Conservation (phyloP, 108 stramenopile species). For the Cyclotella cryptica region DNA sequence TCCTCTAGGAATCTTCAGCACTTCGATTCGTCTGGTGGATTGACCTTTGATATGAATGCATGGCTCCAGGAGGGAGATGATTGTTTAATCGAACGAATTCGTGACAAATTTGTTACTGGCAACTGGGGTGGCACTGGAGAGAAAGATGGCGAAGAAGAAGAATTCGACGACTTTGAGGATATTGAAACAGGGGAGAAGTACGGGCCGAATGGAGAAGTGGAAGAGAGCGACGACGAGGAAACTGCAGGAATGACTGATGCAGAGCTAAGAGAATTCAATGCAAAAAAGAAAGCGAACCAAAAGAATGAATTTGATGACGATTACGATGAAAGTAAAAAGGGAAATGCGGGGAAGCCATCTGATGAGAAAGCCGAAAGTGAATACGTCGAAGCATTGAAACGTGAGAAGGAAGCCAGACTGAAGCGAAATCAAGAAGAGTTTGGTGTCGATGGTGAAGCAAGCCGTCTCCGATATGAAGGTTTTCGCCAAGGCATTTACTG, state of each 20-base stretch:
- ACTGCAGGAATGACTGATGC: constrained; percentile 87
- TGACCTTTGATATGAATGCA: constrained; percentile 56
- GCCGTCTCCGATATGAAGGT: constrained; percentile 88
- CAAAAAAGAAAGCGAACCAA: constrained; percentile 77
- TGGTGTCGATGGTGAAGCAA: constrained; percentile 84
- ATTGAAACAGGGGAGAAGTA: constrained; percentile 90
- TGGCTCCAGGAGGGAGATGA: constrained; percentile 86
- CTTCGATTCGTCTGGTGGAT: constrained; percentile 20
- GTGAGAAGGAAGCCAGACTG: constrained; percentile 83
- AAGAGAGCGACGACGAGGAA: constrained; percentile 61
- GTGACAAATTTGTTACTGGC: constrained; percentile 96
- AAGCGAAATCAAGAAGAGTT: constrained; percentile 91
- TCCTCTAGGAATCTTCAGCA: constrained; percentile 55
- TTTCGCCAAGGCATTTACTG: constrained; percentile 95
- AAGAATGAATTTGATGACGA: constrained; percentile 86
- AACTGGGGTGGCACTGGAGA: constrained; percentile 77
- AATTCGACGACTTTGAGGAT: constrained; percentile 95
- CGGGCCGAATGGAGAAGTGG: constrained; percentile 66
- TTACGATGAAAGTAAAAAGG: constrained; percentile 88
- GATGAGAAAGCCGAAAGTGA: constrained; percentile 85
- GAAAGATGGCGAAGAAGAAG: constrained; percentile 57
- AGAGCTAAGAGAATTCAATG: constrained; percentile 83
- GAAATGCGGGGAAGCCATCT: constrained; percentile 45
- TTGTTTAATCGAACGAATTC: constrained; percentile 78
- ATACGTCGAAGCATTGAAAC: constrained; percentile 79